Conservation (phyloP, 2,329 filamentous ascomycete genomes). For the Fusarium mangiferae region DNA sequence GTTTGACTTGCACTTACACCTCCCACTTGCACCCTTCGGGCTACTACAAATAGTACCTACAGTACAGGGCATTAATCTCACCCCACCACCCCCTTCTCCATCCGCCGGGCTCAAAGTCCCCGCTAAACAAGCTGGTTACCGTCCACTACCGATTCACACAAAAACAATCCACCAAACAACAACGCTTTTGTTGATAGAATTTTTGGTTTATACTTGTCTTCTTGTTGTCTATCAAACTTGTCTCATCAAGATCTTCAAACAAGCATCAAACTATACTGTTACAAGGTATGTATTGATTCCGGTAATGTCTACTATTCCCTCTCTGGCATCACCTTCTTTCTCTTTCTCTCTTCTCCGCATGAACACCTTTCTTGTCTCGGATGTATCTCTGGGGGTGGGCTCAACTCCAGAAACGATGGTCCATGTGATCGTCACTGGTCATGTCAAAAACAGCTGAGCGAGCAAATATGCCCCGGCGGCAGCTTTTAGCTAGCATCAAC, state of each 20-base stretch:
- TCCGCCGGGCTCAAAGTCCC: conserved; percentile 28
- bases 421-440: conserved; percentile 40
- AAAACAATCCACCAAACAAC: conserved; percentile 31
- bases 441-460: conserved; percentile 30
- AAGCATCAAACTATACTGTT: neutral
- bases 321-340: neutral
- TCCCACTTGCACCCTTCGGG: conserved; percentile 16
- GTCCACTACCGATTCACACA: conserved; percentile 38
- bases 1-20: conserved; percentile 14
- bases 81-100: conserved; percentile 26
- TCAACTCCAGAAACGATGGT: conserved; percentile 31
- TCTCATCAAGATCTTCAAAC: neutral
- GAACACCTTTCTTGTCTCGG: conserved; percentile 28
- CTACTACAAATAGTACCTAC: neutral
- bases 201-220: neutral
- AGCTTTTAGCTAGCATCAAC: conserved; percentile 10
- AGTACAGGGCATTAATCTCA: conserved; percentile 21
- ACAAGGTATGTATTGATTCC: conserved; percentile 19
- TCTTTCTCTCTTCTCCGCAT: conserved; percentile 13
- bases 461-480: conserved; percentile 31
- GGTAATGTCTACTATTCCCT: neutral
- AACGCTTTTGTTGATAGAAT: conserved; percentile 13
- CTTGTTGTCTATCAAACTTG: neutral
- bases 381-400: conserved; percentile 33
- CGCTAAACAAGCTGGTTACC: conserved; percentile 37